Evolutionary conservation across 306 rosid genomes (phyloP), one percentile per base, ranked within the genome.

Genomic region (Pachyrhizus erosus): DNA sequence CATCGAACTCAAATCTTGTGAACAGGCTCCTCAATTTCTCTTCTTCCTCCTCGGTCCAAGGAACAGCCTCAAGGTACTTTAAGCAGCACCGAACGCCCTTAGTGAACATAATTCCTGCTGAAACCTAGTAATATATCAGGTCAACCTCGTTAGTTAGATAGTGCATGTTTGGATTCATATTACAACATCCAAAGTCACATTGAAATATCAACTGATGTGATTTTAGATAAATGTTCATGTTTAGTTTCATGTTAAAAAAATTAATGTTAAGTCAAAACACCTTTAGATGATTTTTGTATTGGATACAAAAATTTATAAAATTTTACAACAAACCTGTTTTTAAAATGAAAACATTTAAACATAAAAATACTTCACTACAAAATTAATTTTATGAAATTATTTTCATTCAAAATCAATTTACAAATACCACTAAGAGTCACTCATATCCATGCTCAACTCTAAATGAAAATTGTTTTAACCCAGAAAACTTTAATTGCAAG

Each of bases 1-100:
- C 69, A 62, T 62, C 69, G 21, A 62, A 62, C 21, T 62, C 42
- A 62, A 62, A 62, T 62, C 69, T 62, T 27, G 69, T 6, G 69
- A 62, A 62, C 18, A 62, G 10, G 42, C 69, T 14, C 12, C 42
- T 29, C 5, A 62, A 33, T 29, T 62, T 62, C 69, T 62, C 69
- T 29, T 62, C 69, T 62, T 62, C 69, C 42, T 62, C 69, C 69
- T 62, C 69, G 4, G 69, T 62, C 69, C 69, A 62, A 27, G 69
- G 69, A 62, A 62, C 69, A 1, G 69, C 69, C 69, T 62, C 69
- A 29, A 62, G 42, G 69, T 62, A 62, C 42, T 29, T 62, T 4
- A 62, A 62, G 15, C 69, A 62, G 18, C 69, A 62, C n/a, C 5
- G 39, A 29, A 62, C 42, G 69, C 69, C 69, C 69, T 62, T 62